These are phyloP conservation scores for Passiflora organensis DNA, from an alignment of 345 rosid species.

Conservation along the genomic window DNA sequence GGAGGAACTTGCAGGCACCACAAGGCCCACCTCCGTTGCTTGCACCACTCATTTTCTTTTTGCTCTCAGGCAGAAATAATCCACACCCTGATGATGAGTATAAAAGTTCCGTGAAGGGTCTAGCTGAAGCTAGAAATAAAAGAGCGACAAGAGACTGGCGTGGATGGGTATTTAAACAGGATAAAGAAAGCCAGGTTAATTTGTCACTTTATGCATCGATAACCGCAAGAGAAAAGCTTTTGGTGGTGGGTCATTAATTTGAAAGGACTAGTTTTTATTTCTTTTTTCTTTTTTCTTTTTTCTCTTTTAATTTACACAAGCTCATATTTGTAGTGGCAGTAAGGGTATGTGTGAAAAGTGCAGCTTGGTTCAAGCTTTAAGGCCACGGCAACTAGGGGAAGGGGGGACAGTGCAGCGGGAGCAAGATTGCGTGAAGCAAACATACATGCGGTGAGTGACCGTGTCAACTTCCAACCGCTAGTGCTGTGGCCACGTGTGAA, in stretches of 20 bases:
- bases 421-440: conserved; percentile 50
- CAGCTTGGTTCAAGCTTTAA: conserved; percentile 27
- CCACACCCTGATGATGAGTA: not conserved
- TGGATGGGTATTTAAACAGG: conserved; percentile 13
- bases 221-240: conserved; percentile 5
- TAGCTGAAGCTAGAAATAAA: not conserved
- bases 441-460: conserved; percentile 37
- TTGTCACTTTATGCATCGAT: conserved; percentile 2
- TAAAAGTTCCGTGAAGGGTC: not conserved
- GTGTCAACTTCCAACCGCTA: conserved; percentile 33
- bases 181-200: conserved; percentile 5
- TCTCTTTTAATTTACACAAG: too few species aligned
- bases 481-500: conserved; percentile 9
- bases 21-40: conserved; percentile 50
- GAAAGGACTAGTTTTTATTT: conserved; percentile 5
- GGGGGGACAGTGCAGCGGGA: conserved; percentile 4
- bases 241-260: conserved; percentile 23
- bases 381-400: conserved; percentile 29
- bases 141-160: not conserved
- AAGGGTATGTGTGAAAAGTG: not conserved
- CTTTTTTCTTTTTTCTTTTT: too few species aligned
- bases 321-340: too few species aligned
- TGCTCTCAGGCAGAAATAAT: not conserved
- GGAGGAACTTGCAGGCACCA: conserved; percentile 85
- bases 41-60: not conserved